Evolutionary conservation across 495 filamentous ascomycete genomes (phyloP), one percentile per base, ranked within the genome.

Genomic region (Aspergillus bridgeri): DNA sequence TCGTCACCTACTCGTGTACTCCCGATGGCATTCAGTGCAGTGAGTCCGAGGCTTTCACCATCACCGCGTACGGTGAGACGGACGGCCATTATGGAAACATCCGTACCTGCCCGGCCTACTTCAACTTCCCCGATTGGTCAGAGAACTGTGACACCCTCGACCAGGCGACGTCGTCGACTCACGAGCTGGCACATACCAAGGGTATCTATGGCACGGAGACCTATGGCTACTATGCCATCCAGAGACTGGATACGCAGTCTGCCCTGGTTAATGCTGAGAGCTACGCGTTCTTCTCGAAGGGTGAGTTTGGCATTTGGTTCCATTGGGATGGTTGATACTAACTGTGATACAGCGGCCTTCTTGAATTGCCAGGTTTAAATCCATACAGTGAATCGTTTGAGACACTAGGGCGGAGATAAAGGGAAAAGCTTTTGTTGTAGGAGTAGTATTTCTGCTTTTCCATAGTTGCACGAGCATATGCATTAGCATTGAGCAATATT

Each of bases 221-320:
- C 11, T 57, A 57, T 25, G 54, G 54, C 47, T 51, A 57, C 29
- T 8, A 38, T 5, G 44, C 7, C 9, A 21, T 57, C 17, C n/a
- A 50, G 9, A 22, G 33, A 3, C 19, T 57, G 27, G 48, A 20
- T 27, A 3, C 27, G 27, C 27, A 44, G 46, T 43, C 47, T 5
- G 54, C 54, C 0, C 45, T 57, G 54, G 45, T 50, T 21, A 57
- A 57, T 57, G 46, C 54, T 2, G 54, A 57, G 54, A 57, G 54
- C 27, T 57, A 51, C 45, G 54, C 54, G 7, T 57, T 57, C 15
- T 57, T 57, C 13, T 23, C 54, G 33, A 57, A 57, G 23, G 49
- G 54, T 57, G 24, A 24, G 54, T 45, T 24, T 33, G 7, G 2
- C 29, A 8, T 33, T 33, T 38, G 33, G 13, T 15, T 38, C 3